Base-by-base conservation (phyloP, 768 basidiomycete species). In the Filobasidium wieringae region DNA sequence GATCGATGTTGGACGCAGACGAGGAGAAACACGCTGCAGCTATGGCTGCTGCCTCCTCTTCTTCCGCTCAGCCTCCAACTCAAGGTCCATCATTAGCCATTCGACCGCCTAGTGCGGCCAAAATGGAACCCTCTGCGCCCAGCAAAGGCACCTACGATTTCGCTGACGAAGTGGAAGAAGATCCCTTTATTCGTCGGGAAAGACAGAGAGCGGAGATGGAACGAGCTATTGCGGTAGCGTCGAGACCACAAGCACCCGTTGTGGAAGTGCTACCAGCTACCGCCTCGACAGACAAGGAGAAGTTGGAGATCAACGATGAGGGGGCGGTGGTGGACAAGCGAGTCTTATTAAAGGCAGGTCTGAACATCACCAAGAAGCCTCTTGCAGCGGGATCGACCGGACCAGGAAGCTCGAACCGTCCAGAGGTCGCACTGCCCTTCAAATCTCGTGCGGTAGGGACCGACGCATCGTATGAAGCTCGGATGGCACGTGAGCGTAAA, bases 281-380 rank as follows among this genome's bases (percentile, higher is more conserved):
- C n/a, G 26, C 52, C 12, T 56, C 59, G 14, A 55, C 57, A 11
- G 32, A 51, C 5, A 7, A 57, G 19, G 55, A 86, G 71, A 79
- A 83, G 11, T 84, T 99, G 32, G 93, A 96, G 73, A 76, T 96
- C 32, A 97, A 97, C 72, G 93, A 97, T 72, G 92, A 96, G 66
- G 92, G 91, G 66, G 88, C 92, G 71, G 91, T 97, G 45, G 85
- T 99, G 49, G 95, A 99, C 76, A 91, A 92, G 69, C 84, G 92
- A 56, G 88, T 92, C 53, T 77, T 99, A 7, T 78, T 97, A 43
- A 82, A 85, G 22, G 92, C 93, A 4, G 95, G 95, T 1, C 76
- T 99, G 56, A 99, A 99, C 70, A 79, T 97, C 43, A 83, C 87
- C 32, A 71, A 71, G 55, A 75, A 75, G 81, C 86, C 59, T 29